These are phyloP conservation scores for Tympanopsis confertula DNA, from an alignment of 2,329 filamentous ascomycete genomes.

Conservation along the genomic window DNA sequence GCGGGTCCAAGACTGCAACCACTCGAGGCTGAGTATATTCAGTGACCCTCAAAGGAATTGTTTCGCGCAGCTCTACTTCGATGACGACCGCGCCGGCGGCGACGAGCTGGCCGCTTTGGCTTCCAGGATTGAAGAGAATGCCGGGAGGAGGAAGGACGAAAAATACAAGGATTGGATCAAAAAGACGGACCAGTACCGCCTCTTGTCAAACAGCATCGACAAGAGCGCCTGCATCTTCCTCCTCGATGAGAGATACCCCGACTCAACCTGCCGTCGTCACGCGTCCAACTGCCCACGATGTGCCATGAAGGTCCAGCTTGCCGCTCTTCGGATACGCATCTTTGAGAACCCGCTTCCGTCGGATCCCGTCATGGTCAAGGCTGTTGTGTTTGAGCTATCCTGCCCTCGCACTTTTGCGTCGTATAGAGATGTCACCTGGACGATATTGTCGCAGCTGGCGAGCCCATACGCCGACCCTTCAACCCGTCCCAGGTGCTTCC, in stretches of 20 bases:
- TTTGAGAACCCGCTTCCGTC: constrained; percentile 34
- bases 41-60: constrained; percentile 24
- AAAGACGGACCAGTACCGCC: too few species aligned
- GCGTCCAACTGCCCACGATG: too few species aligned
- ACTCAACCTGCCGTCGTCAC: too few species aligned
- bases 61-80: constrained; percentile 30
- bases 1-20: constrained; percentile 15
- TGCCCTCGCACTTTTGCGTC: constrained; percentile 24
- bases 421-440: constrained; percentile 38
- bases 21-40: constrained; percentile 29
- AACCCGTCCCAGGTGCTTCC: too few species aligned
- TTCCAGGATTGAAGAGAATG: background rate
- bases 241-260: too few species aligned
- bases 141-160: background rate
- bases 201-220: too few species aligned
- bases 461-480: constrained; percentile 3
- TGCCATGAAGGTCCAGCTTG: background rate
- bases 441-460: constrained; percentile 21
- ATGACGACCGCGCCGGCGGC: constrained; percentile 6
- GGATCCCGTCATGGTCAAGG: constrained; percentile 17
- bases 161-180: background rate
- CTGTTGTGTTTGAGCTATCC: constrained; percentile 34
- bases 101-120: constrained; percentile 10
- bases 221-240: background rate
- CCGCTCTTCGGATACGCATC: constrained; percentile 24